phyloP scores from a whole-genome alignment of 495 filamentous ascomycete genomes.

The Neurospora cerealis region DNA sequence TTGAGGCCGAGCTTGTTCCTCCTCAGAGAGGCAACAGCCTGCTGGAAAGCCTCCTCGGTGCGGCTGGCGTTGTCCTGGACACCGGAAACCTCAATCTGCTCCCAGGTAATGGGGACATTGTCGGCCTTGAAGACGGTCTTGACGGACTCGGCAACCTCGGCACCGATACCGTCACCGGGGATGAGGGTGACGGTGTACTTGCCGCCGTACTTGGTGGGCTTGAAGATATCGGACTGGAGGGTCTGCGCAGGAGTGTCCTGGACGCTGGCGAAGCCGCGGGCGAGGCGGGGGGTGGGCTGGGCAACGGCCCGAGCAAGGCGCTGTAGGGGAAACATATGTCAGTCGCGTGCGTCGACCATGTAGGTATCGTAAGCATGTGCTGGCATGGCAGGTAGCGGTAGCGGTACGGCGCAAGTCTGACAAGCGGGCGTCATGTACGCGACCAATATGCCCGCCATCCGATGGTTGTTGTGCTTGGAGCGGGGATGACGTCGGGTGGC shows the following conservation, averaged over 20 bases:
- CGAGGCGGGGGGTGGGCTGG: slow-evolving; percentile 34
- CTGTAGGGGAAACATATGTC: slow-evolving; percentile 19
- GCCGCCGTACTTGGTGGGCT: slow-evolving; percentile 97
- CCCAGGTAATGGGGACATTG: slow-evolving; percentile 97
- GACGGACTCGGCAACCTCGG: slow-evolving; percentile 94
- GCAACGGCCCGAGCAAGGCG: slow-evolving; percentile 47
- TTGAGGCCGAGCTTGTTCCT: slow-evolving; percentile 98
- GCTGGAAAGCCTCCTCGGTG: slow-evolving; percentile 87
- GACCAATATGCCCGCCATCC: background rate
- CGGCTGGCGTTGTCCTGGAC: slow-evolving; percentile 67
- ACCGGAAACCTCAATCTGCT: slow-evolving; percentile 94
- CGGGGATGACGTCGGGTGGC: slow-evolving; percentile 4
- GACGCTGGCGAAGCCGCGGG: slow-evolving; percentile 59
- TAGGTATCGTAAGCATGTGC: background rate
- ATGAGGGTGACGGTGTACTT: slow-evolving; percentile 99
- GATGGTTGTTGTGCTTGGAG: background rate
- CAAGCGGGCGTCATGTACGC: background rate
- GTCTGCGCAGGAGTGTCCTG: slow-evolving; percentile 78
- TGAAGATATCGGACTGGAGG: slow-evolving; percentile 82
- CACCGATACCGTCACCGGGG: slow-evolving; percentile 96
- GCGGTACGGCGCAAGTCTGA: background rate
- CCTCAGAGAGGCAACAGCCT: slow-evolving; percentile 88
- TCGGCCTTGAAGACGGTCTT: slow-evolving; percentile 99
- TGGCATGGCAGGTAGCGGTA: background rate
- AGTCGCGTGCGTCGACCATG: background rate